Evolutionary conservation across 2,329 filamentous ascomycete genomes (phyloP), one percentile per base, ranked within the genome.

Genomic region (Nemania sp.): DNA sequence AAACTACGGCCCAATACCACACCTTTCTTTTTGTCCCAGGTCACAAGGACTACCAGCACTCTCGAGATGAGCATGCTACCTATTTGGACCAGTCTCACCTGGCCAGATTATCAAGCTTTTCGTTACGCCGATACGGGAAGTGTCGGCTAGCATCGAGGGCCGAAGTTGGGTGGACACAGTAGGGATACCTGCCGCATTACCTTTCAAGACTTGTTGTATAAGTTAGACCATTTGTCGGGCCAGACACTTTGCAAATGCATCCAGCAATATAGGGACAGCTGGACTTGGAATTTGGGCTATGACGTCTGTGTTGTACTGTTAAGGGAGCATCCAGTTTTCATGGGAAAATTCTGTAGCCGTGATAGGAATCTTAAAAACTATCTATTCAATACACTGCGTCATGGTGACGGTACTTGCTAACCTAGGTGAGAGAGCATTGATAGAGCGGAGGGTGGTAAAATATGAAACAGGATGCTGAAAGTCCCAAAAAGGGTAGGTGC

Each of bases 81-180:
- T 17, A 41, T 17, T 37, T 24, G 24, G 39, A 30, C 26, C 23
- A 42, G 48, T 36, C 37, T 46, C 39, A 33, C 39, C 40, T 33
- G 37, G 17, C 49, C 39, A 48, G 42, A 49, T 31, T 26, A 57
- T 57, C 51, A 50, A 52, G 24, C 28, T 50, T 43, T 44, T 56
- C 56, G 58, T 41, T 44, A 61, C 40, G 47, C 42, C 44, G 58
- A 57, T 34, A 46, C 56, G 34, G 41, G 43, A 57, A 45, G 57
- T 56, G 58, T 62, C 50, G 51, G 56, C 33, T 30, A 63, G 61
- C 60, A 64, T 65, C 50, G 37, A 52, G 52, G 59, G 39, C 33
- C 50, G 60, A 59, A 59, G 62, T 63, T 60, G 47, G 52, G 42
- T 56, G 56, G 52, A 55, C 57, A 37, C 33, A 54, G 52, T 52